Evolutionary conservation across 768 basidiomycete species (phyloP).

Genomic region (Sarcomyxa edulis): DNA sequence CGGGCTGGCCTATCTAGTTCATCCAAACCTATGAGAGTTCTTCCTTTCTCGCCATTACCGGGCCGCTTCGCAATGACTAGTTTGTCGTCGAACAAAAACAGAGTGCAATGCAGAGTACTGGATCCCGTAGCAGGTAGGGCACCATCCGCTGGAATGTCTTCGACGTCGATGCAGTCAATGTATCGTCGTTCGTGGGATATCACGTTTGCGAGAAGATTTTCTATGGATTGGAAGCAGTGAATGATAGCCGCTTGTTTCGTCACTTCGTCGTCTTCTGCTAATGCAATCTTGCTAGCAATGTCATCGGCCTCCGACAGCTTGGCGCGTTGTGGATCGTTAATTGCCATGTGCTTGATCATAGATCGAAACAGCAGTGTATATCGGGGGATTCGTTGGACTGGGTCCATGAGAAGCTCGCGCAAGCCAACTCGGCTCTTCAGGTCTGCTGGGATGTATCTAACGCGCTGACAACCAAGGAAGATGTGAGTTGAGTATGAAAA

Average conservation of each 20-base stretch:
- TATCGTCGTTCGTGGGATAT: conserved; percentile 85
- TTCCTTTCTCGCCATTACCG: conserved; percentile 66
- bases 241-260: conserved; percentile 87
- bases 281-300: conserved; percentile 85
- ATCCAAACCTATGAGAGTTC: conserved; percentile 68
- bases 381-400: conserved; percentile 91
- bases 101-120: conserved; percentile 69
- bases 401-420: conserved; percentile 92
- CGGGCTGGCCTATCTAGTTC: conserved; percentile 72
- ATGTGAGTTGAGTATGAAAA: conserved; percentile 5
- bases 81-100: conserved; percentile 94
- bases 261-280: conserved; percentile 87
- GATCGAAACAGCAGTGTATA: conserved; percentile 90
- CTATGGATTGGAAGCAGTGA: too few relatives aligned
- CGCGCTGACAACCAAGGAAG: conserved; percentile 43
- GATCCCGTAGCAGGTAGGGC: conserved; percentile 39
- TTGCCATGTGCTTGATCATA: conserved; percentile 88
- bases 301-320: conserved; percentile 83
- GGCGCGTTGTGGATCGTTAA: conserved; percentile 68
- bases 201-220: conserved; percentile 75
- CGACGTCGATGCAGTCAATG: conserved; percentile 91
- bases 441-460: conserved; percentile 81
- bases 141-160: conserved; percentile 63
- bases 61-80: conserved; percentile 87
- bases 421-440: conserved; percentile 78